Conservation (phyloP, 139 green algal species). For the Chlamydomonas sp. region DNA sequence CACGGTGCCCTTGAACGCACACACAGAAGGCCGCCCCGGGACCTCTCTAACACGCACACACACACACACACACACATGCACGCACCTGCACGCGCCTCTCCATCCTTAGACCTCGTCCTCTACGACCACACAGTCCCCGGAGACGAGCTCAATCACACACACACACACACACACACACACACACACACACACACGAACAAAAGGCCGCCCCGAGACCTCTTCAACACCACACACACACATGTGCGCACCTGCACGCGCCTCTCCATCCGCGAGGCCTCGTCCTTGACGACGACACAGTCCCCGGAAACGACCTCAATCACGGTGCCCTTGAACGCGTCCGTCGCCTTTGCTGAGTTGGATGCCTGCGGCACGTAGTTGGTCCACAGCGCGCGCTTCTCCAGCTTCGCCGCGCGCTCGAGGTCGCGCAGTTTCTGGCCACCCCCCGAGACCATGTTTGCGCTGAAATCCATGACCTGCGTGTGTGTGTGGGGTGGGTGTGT, state of each 20-base stretch:
- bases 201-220: not conserved
- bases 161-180: too few species aligned
- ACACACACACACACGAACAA: not conserved
- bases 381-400: constrained; percentile 66
- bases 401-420: constrained; percentile 76
- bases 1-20: too few species aligned
- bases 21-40: too few species aligned
- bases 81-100: too few species aligned
- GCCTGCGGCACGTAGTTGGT: constrained; percentile 55
- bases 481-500: too few species aligned
- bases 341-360: constrained; percentile 55
- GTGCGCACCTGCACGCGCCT: constrained; percentile 62
- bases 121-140: not conserved
- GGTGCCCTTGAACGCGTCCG: constrained; percentile 62
- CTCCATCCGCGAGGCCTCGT: constrained; percentile 60
- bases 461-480: constrained; percentile 79
- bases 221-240: not conserved
- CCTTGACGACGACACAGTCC: constrained; percentile 82
- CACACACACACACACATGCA: too few species aligned
- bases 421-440: constrained; percentile 63
- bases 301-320: constrained; percentile 85
- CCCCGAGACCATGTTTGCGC: constrained; percentile 61
- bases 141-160: not conserved
- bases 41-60: too few species aligned
- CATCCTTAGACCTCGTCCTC: too few species aligned